phyloP scores from a whole-genome alignment of 2,329 filamentous ascomycete genomes.

The Colletotrichum incanum region DNA sequence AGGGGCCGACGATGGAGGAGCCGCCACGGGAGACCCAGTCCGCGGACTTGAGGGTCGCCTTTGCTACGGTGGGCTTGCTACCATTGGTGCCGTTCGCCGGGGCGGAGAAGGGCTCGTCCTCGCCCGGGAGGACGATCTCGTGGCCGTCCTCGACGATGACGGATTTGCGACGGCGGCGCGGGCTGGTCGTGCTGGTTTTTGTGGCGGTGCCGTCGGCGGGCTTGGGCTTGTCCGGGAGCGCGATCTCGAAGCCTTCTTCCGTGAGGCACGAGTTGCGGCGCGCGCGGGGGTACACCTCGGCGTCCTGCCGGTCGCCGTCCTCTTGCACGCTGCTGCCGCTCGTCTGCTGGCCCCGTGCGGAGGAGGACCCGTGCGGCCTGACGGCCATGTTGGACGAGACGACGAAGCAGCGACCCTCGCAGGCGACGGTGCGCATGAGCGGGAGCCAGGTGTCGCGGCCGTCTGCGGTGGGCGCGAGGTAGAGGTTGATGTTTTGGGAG shows the following conservation, averaged over 20 bases:
- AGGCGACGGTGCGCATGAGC: slow-evolving; percentile 85
- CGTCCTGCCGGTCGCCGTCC: background rate
- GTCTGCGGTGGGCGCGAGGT: slow-evolving; percentile 92
- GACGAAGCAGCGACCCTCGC: slow-evolving; percentile 89
- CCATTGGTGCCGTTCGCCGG: slow-evolving; percentile 28
- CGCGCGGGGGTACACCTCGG: slow-evolving; percentile 24
- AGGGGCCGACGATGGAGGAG: slow-evolving; percentile 84
- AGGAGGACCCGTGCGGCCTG: slow-evolving; percentile 60
- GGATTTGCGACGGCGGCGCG: slow-evolving; percentile 55
- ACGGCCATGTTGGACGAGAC: slow-evolving; percentile 89
- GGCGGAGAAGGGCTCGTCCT: slow-evolving; percentile 43
- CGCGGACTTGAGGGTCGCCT: slow-evolving; percentile 2
- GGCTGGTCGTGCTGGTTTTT: slow-evolving; percentile 8
- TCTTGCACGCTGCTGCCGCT: background rate
- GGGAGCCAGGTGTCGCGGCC: slow-evolving; percentile 85
- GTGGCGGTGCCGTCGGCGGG: slow-evolving; percentile 40
- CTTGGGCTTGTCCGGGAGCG: slow-evolving; percentile 52
- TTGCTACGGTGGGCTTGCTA: background rate
- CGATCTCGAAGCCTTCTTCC: slow-evolving; percentile 65
- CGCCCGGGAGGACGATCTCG: slow-evolving; percentile 65
- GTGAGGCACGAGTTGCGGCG: slow-evolving; percentile 61
- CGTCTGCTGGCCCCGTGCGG: background rate
- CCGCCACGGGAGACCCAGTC: slow-evolving; percentile 81
- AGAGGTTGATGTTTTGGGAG: slow-evolving; percentile 91
- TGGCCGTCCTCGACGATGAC: slow-evolving; percentile 69